Percentiles rank a stretch among this genome's conserved stretches.
phyloP scores from a whole-genome alignment of 2,329 filamentous ascomycete genomes.

The Daldinia eschscholtzii region DNA sequence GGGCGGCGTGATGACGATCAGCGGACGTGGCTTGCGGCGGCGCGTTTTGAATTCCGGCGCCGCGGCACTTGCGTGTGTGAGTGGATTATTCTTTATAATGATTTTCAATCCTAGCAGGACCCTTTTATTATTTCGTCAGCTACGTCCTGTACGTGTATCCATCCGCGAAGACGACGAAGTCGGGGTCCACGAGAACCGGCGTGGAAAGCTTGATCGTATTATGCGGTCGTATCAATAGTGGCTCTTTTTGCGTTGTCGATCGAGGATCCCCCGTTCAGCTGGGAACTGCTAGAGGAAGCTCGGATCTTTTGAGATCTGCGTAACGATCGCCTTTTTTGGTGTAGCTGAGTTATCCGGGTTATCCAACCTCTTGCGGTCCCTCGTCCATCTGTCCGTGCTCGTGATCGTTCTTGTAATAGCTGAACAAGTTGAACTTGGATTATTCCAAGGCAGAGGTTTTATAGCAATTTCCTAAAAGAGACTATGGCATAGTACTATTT shows the following conservation, averaged over 20 bases:
- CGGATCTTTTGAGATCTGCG: conserved; percentile 28
- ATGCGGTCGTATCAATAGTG: conserved; percentile 38
- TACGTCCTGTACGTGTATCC: not conserved
- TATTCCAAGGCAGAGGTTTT: conserved; percentile 19
- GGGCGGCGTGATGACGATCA: conserved; percentile 37
- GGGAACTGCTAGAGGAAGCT: conserved; percentile 16
- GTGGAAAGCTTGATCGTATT: conserved; percentile 36
- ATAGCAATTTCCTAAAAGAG: not conserved
- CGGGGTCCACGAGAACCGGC: conserved; percentile 17
- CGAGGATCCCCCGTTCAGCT: conserved; percentile 20
- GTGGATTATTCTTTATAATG: conserved; percentile 40
- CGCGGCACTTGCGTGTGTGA: conserved; percentile 23
- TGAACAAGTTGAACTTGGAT: conserved; percentile 4
- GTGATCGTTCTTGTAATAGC: conserved; percentile 8
- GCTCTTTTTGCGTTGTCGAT: conserved; percentile 22
- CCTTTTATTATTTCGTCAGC: conserved; percentile 14
- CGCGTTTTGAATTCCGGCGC: conserved; percentile 36
- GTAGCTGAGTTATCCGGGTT: not conserved
- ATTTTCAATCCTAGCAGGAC: conserved; percentile 30
- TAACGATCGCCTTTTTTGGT: conserved; percentile 16
- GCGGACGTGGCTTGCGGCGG: conserved; percentile 39
- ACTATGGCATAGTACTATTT: not conserved
- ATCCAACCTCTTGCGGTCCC: conserved; percentile 1
- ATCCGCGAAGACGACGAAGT: not conserved
- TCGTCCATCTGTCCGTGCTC: conserved; percentile 2